Conservation (phyloP, 2,329 filamentous ascomycete genomes). For the Tolypocladium sp. region DNA sequence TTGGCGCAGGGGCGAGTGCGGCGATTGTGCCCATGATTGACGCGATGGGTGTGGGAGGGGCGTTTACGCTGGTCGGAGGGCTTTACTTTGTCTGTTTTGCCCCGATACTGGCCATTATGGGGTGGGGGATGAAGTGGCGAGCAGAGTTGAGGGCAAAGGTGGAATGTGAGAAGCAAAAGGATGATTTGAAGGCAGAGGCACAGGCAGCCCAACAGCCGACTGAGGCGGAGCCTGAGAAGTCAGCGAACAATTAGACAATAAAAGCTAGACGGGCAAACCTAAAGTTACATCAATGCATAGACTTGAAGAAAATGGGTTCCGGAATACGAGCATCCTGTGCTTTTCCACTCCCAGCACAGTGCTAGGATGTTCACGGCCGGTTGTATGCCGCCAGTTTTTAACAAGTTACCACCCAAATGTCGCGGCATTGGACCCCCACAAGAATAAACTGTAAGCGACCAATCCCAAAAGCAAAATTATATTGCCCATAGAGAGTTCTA, state of each 20-base stretch:
- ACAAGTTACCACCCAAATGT: no score
- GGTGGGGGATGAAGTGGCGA: conserved; percentile 34
- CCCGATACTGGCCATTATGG: conserved; percentile 30
- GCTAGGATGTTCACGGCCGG: no score
- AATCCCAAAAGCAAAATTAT: no score
- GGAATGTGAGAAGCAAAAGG: conserved; percentile 9
- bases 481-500: no score
- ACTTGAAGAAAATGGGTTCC: no score
- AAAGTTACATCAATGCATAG: no score
- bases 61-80: conserved; percentile 37
- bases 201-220: neutral
- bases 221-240: neutral
- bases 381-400: no score
- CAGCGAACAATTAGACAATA: neutral
- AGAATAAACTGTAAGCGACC: no score
- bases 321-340: no score
- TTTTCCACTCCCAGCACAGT: no score
- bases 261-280: no score
- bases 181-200: conserved; percentile 6
- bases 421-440: no score
- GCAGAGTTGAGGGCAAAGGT: conserved; percentile 18
- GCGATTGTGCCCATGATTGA: conserved; percentile 43
- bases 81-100: conserved; percentile 31
- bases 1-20: conserved; percentile 44
- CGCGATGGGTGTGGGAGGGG: conserved; percentile 40